A percentile compares a stretch with the other conserved stretches of the same genome.
Conservation (phyloP, 139 green algal species). For the Auxenochlorella pyrenoidosa region DNA sequence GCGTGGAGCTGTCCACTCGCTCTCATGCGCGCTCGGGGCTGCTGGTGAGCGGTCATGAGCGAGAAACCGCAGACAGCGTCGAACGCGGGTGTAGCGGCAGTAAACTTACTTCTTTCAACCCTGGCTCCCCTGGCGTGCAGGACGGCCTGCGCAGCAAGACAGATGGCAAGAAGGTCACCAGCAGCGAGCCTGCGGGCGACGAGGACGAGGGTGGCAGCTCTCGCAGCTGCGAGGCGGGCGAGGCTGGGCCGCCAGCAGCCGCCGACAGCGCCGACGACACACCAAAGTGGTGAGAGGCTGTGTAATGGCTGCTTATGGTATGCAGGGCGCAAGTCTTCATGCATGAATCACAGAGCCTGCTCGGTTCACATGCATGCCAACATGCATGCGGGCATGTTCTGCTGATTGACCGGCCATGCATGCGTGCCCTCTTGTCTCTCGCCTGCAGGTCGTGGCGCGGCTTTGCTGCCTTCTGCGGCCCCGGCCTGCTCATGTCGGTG, state of each 20-base stretch:
- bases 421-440: no score
- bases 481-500: constrained; percentile 43
- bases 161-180: not conserved
- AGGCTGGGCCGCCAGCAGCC: not conserved
- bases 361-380: no score
- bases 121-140: not conserved
- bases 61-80: no score
- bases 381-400: no score
- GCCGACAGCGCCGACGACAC: not conserved
- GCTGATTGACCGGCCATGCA: no score
- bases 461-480: constrained; percentile 31
- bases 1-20: not conserved
- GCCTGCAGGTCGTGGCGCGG: constrained; percentile 4
- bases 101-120: no score
- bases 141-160: not conserved
- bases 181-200: not conserved
- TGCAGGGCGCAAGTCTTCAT: no score
- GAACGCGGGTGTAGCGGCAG: no score
- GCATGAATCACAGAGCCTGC: no score
- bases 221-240: not conserved
- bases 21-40: not conserved
- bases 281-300: not conserved
- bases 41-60: not conserved
- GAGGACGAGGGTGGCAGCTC: not conserved
- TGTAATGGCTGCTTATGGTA: not conserved